phyloP scores from a whole-genome alignment of 106 monocot species.

The Amphibolis antarctica region DNA sequence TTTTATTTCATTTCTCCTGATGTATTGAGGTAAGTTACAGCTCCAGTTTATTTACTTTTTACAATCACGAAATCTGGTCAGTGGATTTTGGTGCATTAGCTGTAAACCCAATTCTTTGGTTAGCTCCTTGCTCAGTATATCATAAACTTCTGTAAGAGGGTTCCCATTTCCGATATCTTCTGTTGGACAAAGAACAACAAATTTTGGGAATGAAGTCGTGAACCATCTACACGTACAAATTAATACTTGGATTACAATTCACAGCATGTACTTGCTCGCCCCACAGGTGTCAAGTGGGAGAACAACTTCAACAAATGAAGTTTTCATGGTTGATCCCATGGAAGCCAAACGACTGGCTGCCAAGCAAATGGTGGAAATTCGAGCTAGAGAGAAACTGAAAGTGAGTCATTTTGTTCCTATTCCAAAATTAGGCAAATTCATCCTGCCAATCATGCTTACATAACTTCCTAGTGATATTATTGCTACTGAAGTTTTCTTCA shows the following conservation, averaged over 20 bases:
- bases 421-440: neutral
- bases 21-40: no score
- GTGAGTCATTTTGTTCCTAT: constrained; percentile 22
- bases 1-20: no score
- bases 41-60: no score
- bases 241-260: no score
- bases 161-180: no score
- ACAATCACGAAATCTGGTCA: neutral
- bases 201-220: no score
- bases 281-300: constrained; percentile 42
- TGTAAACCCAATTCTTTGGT: neutral
- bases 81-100: neutral
- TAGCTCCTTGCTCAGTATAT: neutral
- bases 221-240: no score
- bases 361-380: constrained; percentile 84
- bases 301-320: constrained; percentile 22
- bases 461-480: no score
- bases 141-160: no score
- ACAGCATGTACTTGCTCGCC: neutral
- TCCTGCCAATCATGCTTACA: neutral
- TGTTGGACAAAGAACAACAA: no score
- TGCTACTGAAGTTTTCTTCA: no score
- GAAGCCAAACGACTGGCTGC: constrained; percentile 88
- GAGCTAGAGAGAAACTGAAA: constrained; percentile 57
- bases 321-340: constrained; percentile 88